Conservation (phyloP, 805 yeast species). For the Clavispora santaluciae region DNA sequence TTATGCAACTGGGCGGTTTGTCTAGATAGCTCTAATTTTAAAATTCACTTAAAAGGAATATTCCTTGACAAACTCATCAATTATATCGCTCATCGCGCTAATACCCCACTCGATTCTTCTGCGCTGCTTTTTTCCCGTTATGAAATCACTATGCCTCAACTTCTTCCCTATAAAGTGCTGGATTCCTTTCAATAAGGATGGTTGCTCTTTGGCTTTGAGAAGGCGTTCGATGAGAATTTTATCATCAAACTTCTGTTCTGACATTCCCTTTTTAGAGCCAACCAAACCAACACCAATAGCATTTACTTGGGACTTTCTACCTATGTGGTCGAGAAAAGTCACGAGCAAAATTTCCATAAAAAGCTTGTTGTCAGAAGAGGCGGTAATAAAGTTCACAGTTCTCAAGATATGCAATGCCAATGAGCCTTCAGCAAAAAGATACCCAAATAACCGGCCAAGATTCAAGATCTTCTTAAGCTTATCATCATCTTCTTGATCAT, state of each 20-base stretch:
- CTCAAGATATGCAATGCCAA: constrained; percentile 70
- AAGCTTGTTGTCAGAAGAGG: constrained; percentile 56
- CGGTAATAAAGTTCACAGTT: constrained; percentile 67
- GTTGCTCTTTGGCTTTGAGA: constrained; percentile 54
- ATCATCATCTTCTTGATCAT: constrained; percentile 42
- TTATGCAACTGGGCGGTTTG: background rate
- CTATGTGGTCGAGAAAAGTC: constrained; percentile 60
- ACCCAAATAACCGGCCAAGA: constrained; percentile 78
- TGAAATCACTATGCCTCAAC: constrained; percentile 42
- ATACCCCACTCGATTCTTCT: constrained; percentile 66
- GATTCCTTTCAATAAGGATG: constrained; percentile 58
- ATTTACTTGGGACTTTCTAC: constrained; percentile 53
- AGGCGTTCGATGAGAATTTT: constrained; percentile 44
- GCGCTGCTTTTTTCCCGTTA: constrained; percentile 50
- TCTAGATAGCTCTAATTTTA: background rate
- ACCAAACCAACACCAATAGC: constrained; percentile 40
- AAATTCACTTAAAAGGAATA: background rate
- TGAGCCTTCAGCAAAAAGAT: constrained; percentile 65
- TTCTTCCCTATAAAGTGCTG: constrained; percentile 52
- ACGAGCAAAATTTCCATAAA: constrained; percentile 73
- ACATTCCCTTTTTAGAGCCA: constrained; percentile 24
- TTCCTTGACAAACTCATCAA: constrained; percentile 36
- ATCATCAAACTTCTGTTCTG: constrained; percentile 43
- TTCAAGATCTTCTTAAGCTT: constrained; percentile 60
- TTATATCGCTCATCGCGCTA: constrained; percentile 48